Evolutionary conservation across 208 protist species (phyloP).

Genomic region (Crithidia sp.): DNA sequence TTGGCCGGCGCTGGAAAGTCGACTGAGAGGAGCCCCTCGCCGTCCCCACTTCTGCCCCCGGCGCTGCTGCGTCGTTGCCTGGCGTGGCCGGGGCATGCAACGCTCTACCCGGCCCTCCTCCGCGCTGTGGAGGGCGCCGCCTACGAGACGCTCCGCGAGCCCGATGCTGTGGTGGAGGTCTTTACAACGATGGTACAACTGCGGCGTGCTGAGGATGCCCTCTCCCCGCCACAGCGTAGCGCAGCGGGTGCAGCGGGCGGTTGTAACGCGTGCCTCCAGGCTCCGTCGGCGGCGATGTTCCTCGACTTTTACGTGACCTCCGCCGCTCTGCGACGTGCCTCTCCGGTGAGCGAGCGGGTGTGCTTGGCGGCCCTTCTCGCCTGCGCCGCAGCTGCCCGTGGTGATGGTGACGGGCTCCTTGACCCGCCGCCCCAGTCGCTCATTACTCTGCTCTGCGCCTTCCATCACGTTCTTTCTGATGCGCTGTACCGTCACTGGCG

Average conservation of each 20-base stretch:
- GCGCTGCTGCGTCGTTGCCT: slow-evolving; percentile 28
- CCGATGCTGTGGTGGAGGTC: slow-evolving; percentile 26
- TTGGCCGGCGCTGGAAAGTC: neutral
- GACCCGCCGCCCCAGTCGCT: neutral
- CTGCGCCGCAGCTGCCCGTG: slow-evolving; percentile 13
- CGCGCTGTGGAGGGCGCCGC: slow-evolving; percentile 27
- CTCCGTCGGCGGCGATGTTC: slow-evolving; percentile 15
- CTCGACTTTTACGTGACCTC: slow-evolving; percentile 30
- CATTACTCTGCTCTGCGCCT: slow-evolving; percentile 26
- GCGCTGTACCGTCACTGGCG: slow-evolving; percentile 25
- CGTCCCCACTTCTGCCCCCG: neutral
- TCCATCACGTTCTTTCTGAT: slow-evolving; percentile 20
- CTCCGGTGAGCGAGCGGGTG: slow-evolving; percentile 23
- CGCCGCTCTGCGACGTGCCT: slow-evolving; percentile 15
- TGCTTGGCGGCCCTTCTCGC: slow-evolving; percentile 30
- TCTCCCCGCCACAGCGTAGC: neutral
- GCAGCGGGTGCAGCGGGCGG: too few species aligned
- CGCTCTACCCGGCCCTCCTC: slow-evolving; percentile 23
- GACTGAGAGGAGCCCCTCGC: neutral
- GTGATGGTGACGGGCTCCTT: neutral
- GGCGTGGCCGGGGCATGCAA: slow-evolving; percentile 27
- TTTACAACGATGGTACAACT: slow-evolving; percentile 25
- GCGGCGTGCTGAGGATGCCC: neutral
- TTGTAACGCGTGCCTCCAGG: too few species aligned
- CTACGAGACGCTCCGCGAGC: slow-evolving; percentile 30